phyloP scores from a whole-genome alignment of 371 early-diverging fungal genomes.

The Entomophthora muscae region DNA sequence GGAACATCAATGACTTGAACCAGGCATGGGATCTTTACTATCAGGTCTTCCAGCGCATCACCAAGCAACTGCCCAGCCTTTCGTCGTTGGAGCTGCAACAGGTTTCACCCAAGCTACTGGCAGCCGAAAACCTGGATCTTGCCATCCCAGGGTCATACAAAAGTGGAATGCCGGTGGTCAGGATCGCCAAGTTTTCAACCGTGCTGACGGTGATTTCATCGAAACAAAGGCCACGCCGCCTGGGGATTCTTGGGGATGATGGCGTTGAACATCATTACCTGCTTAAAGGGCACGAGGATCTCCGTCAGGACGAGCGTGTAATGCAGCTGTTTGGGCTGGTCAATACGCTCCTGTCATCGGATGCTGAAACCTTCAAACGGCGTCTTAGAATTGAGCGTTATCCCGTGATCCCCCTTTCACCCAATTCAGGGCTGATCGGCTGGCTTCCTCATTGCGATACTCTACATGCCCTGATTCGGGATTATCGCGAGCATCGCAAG shows the following conservation, averaged over 20 bases:
- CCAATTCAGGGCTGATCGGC: constrained; percentile 90
- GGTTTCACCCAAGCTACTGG: constrained; percentile 77
- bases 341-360: constrained; percentile 71
- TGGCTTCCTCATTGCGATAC: constrained; percentile 95
- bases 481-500: constrained; percentile 75
- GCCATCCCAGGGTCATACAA: constrained; percentile 88
- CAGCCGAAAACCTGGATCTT: constrained; percentile 68
- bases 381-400: constrained; percentile 84
- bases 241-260: constrained; percentile 76
- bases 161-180: constrained; percentile 72
- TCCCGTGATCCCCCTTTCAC: constrained; percentile 91
- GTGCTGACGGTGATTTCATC: constrained; percentile 74
- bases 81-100: constrained; percentile 76
- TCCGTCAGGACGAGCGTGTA: constrained; percentile 96
- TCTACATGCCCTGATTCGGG: constrained; percentile 75
- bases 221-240: constrained; percentile 81
- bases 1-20: constrained; percentile 64
- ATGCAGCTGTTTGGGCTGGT: constrained; percentile 98
- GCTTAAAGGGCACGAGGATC: constrained; percentile 95
- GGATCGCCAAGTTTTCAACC: constrained; percentile 68
- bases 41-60: constrained; percentile 70
- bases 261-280: constrained; percentile 82
- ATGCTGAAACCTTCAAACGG: constrained; percentile 85
- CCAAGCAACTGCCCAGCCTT: constrained; percentile 64
- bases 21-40: constrained; percentile 96